phyloP scores from a whole-genome alignment of 768 basidiomycete species.

The Rubroboletus pulcherrimus region DNA sequence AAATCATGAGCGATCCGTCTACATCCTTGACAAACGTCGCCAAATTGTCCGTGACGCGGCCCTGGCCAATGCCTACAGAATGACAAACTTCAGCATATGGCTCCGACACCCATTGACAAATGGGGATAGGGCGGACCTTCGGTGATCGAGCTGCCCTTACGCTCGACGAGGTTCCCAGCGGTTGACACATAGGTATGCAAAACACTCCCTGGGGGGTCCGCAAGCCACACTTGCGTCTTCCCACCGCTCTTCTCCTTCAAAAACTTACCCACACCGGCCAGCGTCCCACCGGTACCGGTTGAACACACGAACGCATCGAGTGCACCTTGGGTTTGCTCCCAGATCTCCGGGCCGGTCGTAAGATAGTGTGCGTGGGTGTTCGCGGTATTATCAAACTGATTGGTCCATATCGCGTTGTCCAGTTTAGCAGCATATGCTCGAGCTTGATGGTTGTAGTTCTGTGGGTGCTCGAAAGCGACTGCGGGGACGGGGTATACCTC shows the following conservation, averaged over 20 bases:
- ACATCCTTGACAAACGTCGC: conserved; percentile 74
- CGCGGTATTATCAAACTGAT: conserved; percentile 97
- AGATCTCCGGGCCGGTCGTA: conserved; percentile 95
- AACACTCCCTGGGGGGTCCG: conserved; percentile 96
- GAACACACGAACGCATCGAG: conserved; percentile 91
- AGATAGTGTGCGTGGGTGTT: conserved; percentile 86
- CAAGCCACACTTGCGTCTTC: conserved; percentile 86
- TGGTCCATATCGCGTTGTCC: conserved; percentile 89
- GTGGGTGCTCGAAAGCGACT: conserved; percentile 91
- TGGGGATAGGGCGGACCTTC: conserved; percentile 56
- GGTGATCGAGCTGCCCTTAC: conserved; percentile 84
- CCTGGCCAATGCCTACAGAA: conserved; percentile 86
- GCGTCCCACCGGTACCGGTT: conserved; percentile 94
- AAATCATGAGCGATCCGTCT: conserved; percentile 78
- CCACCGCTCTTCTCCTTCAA: conserved; percentile 79
- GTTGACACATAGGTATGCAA: conserved; percentile 78
- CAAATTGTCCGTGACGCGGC: conserved; percentile 90
- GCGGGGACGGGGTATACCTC: conserved; percentile 96
- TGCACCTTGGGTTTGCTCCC: conserved; percentile 77
- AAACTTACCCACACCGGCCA: conserved; percentile 84
- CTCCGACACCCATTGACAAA: background rate
- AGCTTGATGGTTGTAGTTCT: conserved; percentile 98
- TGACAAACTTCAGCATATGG: background rate
- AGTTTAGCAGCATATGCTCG: conserved; percentile 74
- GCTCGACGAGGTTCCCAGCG: conserved; percentile 72